Base-by-base conservation (phyloP, 2,329 filamentous ascomycete species). In the Emmonsiellopsis sp. region DNA sequence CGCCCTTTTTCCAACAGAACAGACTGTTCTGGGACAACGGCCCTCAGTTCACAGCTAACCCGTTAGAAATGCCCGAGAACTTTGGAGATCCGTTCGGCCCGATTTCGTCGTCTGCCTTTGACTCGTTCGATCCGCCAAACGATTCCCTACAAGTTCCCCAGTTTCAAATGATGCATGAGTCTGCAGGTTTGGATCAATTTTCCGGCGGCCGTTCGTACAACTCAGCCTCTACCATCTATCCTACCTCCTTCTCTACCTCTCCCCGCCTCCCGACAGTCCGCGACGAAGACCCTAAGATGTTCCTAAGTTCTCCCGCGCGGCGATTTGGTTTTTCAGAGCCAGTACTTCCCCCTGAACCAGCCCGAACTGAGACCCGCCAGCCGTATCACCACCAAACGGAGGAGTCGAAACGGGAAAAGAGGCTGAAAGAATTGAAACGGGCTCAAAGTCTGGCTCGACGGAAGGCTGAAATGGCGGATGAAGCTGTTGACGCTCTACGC, bases 1-100 rank as follows among this genome's bases (percentile, higher is more conserved):
- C 79, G n/a, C 79, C 80, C 30, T 73, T 77, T 48, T 76, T 79
- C 57, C 76, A 80, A 34, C 79, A 82, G 51, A 70, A 77, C 40
- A 71, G 74, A 50, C 64, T 79, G 16, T 74, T 79, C 54, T 77
- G 75, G 73, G 75, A 77, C 45, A 64, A 73, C 51, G 67, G 69
- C 34, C 65, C 70, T 3, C 67, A 62, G 10, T 61, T 62, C 20
- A 61, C 60, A 55, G 59, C 32, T 37, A 41, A 13, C 8, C 45
- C 40, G 50, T 30, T 62, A 34, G 55, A 60, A 20, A 54, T 62
- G 37, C 52, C 59, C 5, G 58, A 52, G 9, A 56, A 50, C 13
- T 58, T 53, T 48, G 51, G 55, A 20, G 60, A 65, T 52, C 56
- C 60, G 37, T 65, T 66, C 35, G 60, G 58, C 51, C 58, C 61